Conservation (phyloP, 345 rosid species). For the Lepidium africanum region DNA sequence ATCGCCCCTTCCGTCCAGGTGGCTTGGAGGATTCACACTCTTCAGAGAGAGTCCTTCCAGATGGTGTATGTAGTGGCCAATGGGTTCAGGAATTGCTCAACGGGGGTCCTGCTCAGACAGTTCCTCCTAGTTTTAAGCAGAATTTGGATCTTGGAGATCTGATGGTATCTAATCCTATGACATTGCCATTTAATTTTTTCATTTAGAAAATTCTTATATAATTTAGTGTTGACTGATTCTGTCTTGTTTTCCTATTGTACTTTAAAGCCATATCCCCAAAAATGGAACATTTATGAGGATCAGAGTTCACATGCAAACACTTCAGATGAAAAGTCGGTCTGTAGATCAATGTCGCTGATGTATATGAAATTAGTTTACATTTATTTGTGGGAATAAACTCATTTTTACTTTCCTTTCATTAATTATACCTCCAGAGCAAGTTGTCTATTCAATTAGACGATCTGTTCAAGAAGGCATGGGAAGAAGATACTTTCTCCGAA, state of each 20-base stretch:
- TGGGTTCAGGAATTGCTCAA: conserved; percentile 72
- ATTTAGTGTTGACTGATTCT: conserved; percentile 1
- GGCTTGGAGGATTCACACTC: conserved; percentile 73
- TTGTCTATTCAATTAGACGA: conserved; percentile 85
- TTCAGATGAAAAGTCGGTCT: conserved; percentile 57
- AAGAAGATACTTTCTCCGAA: conserved; percentile 53
- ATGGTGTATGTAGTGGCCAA: conserved; percentile 66
- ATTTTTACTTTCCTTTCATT: background rate
- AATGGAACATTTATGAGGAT: conserved; percentile 71
- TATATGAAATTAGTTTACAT: background rate
- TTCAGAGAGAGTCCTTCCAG: conserved; percentile 55
- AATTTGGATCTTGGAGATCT: conserved; percentile 80
- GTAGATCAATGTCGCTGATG: conserved; percentile 24
- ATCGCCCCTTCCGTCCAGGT: conserved; percentile 94
- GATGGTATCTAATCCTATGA: conserved; percentile 38
- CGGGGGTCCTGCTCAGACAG: conserved; percentile 61
- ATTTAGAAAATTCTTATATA: background rate
- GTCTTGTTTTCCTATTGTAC: conserved; percentile 15
- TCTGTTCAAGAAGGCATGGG: conserved; percentile 87
- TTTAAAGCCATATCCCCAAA: conserved; percentile 54
- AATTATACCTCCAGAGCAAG: conserved; percentile 48
- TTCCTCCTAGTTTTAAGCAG: conserved; percentile 80
- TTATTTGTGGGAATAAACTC: background rate
- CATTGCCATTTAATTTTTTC: background rate
- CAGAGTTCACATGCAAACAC: conserved; percentile 28